These are phyloP conservation scores for Phlyctochytrium bullatum DNA, from an alignment of 192 early-diverging fungal species.

Conservation along the genomic window DNA sequence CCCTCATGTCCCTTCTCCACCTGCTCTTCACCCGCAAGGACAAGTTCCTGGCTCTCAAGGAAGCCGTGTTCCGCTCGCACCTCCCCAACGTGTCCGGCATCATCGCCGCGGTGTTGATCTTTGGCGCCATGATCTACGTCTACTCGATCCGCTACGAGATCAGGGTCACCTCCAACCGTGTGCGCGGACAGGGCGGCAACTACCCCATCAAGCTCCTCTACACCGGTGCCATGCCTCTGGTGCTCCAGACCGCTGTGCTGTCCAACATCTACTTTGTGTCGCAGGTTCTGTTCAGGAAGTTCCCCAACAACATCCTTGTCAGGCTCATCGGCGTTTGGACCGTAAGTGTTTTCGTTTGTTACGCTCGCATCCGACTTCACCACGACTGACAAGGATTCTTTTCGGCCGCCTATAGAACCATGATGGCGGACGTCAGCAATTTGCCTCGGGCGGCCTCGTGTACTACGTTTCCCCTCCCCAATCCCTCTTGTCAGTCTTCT, in stretches of 20 bases:
- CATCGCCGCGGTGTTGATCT: conserved; percentile 71
- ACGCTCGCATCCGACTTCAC: too few species aligned
- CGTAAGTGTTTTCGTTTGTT: conserved; percentile 19
- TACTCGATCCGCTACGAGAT: conserved; percentile 94
- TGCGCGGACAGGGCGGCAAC: conserved; percentile 84
- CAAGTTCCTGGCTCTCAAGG: conserved; percentile 86
- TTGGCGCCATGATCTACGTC: conserved; percentile 51
- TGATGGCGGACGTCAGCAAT: conserved; percentile 83
- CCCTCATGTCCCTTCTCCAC: conserved; percentile 83
- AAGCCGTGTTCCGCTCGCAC: conserved; percentile 80
- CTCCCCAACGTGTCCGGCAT: conserved; percentile 58
- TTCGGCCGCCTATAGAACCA: conserved; percentile 49
- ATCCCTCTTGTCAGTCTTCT: conserved; percentile 68
- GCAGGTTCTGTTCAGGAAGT: conserved; percentile 87
- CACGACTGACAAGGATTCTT: too few species aligned
- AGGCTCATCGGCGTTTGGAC: conserved; percentile 86
- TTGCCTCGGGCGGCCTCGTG: conserved; percentile 81
- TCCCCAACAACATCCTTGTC: conserved; percentile 85
- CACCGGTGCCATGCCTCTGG: conserved; percentile 92
- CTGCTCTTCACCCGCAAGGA: conserved; percentile 80
- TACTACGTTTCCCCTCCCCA: conserved; percentile 93
- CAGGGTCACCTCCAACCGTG: conserved; percentile 79
- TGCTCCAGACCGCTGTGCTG: conserved; percentile 86
- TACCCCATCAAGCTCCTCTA: conserved; percentile 96
- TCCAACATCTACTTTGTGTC: conserved; percentile 90